Base-by-base conservation (phyloP, 371 early-diverging fungal genomes). In the Rhizomucor miehei region DNA sequence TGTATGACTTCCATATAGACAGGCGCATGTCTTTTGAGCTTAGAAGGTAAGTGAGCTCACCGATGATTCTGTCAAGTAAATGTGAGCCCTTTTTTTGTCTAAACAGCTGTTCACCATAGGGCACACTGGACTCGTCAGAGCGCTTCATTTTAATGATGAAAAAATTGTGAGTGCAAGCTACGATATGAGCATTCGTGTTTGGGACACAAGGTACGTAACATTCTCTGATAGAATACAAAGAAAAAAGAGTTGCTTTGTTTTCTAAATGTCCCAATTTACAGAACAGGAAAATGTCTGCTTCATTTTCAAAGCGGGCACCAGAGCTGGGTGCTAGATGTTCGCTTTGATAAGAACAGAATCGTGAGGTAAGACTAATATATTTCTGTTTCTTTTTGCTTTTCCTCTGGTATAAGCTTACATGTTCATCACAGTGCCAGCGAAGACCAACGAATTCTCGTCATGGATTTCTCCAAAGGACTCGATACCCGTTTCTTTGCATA, bases 321-420 rank as follows among this genome's bases (percentile, higher is more conserved):
- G 4, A 90, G 91, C 65, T 95, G 97, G 97, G 92, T 97, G 20
- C 93, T 96, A 79, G 93, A 95, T 71, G 93, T 97, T 14, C 93
- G 91, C 59, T 89, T 93, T 65, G 89, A 89, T 51, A 65, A 80
- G 10, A 82, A 83, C 16, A 84, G 83, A 56, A 92, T 97, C 39
- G 82, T 97, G 51, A 84, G 85, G 85, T 81, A 71, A 66, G 3
- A 38, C 40, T 9, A 8, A 29, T n/a, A n/a, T n/a, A n/a, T n/a
- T n/a, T n/a, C n/a, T n/a, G n/a, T n/a, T n/a, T n/a, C n/a, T 16
- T 17, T 48, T 37, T 12, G 11, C n/a, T 17, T n/a, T n/a, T n/a
- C n/a, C n/a, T n/a, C n/a, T n/a, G n/a, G n/a, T n/a, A n/a, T n/a
- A n/a, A n/a, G n/a, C n/a, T n/a, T 25, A 19, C 51, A 12, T 51